Evolutionary conservation across 495 filamentous ascomycete species (phyloP), one percentile per base, ranked within the genome.

Genomic region (Penicillium canescens): DNA sequence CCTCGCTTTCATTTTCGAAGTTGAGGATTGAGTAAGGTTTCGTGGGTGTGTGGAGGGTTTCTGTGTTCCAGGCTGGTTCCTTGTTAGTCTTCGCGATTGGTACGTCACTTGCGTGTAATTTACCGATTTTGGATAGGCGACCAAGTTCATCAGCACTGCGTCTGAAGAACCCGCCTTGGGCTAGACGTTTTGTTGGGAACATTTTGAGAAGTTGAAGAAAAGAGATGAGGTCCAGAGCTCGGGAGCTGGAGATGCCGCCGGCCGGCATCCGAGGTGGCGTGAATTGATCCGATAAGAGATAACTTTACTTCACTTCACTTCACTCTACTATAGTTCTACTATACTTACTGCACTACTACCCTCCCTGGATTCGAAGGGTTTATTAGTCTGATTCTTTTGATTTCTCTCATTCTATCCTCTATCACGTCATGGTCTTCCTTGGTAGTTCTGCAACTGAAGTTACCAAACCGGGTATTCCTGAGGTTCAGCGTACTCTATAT

Each of bases 61-160:
- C 80, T 28, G 68, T 66, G 54, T 77, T 82, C 62, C 77, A 69
- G 5, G 78, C 80, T 83, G 47, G 33, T 49, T 52, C 38, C 55
- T 52, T 38, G 54, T 52, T 42, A 20, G 46, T 38, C 50, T 46
- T 41, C 42, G 38, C 39, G 21, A 33, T 39, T 31, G 12, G 42
- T 21, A 14, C 26, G 40, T 8, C 37, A 10, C 14, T n/a, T 34
- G 35, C 26, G 20, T 46, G 44, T 46, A 40, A 45, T 71, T 50
- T 71, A 87, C 86, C 83, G 26, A 82, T 79, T 49, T 60, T 74
- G 6, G 83, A 76, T 13, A 80, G 73, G n/a, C 82, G 79, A 50
- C 80, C 80, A 56, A 88, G 67, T 60, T 89, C 86, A 40, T 86
- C 84, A 16, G 87, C 67, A 56, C 83, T 88, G 46, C 84, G 79